Conservation (phyloP, 495 filamentous ascomycete species). For the Penicillium tannophilum region DNA sequence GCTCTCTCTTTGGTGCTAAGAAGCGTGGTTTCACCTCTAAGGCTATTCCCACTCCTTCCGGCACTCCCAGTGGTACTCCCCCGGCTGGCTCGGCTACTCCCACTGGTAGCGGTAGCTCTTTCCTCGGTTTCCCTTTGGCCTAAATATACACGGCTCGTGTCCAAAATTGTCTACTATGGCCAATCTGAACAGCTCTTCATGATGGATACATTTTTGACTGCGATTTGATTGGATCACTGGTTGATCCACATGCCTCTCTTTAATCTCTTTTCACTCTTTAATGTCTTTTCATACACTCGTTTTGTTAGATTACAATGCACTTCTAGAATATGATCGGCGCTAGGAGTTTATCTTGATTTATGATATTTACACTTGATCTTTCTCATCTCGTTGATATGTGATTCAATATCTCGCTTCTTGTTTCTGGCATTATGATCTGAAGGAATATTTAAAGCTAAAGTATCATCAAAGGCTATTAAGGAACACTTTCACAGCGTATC, state of each 20-base stretch:
- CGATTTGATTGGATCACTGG: neutral
- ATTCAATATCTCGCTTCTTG: neutral
- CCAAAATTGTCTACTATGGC: neutral
- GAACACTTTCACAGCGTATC: too few relatives aligned
- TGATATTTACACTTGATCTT: neutral
- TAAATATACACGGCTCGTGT: neutral
- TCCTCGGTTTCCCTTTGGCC: slow-evolving; percentile 13
- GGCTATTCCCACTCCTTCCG: slow-evolving; percentile 11
- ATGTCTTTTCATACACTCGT: neutral
- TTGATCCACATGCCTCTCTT: neutral
- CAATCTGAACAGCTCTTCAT: neutral
- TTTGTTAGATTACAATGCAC: neutral
- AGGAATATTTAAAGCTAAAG: too few relatives aligned
- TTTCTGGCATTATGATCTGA: too few relatives aligned
- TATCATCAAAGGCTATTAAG: too few relatives aligned
- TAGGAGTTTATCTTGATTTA: neutral
- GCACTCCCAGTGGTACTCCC: slow-evolving; percentile 2
- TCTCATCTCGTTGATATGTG: neutral
- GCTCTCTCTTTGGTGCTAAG: neutral
- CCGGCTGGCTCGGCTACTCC: slow-evolving; percentile 4
- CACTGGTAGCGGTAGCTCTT: slow-evolving; percentile 3
- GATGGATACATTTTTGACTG: neutral
- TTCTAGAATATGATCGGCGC: neutral
- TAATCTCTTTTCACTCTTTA: neutral
- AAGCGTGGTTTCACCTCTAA: slow-evolving; percentile 11